These are phyloP conservation scores for Pisolithus albus DNA, from an alignment of 768 basidiomycete genomes.

Conservation along the genomic window DNA sequence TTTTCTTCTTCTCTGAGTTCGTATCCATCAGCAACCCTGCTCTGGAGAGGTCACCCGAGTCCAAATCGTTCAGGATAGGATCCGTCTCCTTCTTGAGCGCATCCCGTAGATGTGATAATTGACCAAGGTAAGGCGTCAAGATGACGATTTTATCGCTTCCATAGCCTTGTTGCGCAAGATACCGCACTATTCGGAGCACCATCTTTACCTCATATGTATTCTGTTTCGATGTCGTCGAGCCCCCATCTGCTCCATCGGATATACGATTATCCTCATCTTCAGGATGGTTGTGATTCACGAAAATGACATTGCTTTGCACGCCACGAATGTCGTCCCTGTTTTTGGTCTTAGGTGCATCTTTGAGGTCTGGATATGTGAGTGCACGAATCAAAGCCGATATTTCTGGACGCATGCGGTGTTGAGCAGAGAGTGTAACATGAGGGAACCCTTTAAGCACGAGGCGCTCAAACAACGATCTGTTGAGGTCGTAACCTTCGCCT, in stretches of 20 bases:
- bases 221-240: constrained; percentile 49
- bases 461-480: constrained; percentile 63
- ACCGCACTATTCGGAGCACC: constrained; percentile 59
- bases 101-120: constrained; percentile 45
- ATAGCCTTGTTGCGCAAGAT: constrained; percentile 65
- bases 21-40: constrained; percentile 46
- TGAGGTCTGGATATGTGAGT: constrained; percentile 60
- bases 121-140: constrained; percentile 65
- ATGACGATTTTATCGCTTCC: constrained; percentile 55
- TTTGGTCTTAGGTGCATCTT: constrained; percentile 45
- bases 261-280: constrained; percentile 44
- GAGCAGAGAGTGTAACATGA: constrained; percentile 46
- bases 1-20: constrained; percentile 36
- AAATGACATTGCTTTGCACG: constrained; percentile 49
- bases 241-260: constrained; percentile 41
- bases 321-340: constrained; percentile 49
- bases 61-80: constrained; percentile 57
- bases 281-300: constrained; percentile 49
- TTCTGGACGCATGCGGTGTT: constrained; percentile 73
- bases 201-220: constrained; percentile 56
- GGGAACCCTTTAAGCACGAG: constrained; percentile 58
- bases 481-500: constrained; percentile 59
- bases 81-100: constrained; percentile 43
- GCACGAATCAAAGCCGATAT: constrained; percentile 55
- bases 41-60: constrained; percentile 48